Evolutionary conservation across 495 filamentous ascomycete species (phyloP).

Genomic region (Cairneyella variabilis): DNA sequence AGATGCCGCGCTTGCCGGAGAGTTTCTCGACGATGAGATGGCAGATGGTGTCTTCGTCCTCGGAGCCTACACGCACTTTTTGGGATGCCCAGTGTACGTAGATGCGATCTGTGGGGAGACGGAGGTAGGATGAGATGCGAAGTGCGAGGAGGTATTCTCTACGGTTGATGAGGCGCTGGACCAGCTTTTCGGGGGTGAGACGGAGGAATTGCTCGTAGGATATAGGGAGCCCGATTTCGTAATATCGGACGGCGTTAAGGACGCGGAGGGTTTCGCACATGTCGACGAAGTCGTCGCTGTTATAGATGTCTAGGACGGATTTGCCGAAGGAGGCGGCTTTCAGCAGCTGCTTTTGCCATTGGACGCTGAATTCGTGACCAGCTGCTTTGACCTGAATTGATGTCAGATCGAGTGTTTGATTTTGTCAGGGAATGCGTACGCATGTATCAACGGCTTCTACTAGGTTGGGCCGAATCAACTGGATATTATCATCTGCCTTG

Average conservation of each 20-base stretch:
- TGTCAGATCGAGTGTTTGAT: conserved; percentile 4
- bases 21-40: conserved; percentile 82
- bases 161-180: conserved; percentile 80
- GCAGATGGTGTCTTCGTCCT: conserved; percentile 86
- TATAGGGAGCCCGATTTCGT: conserved; percentile 84
- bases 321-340: conserved; percentile 97
- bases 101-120: conserved; percentile 81
- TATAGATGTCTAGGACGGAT: conserved; percentile 93
- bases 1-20: conserved; percentile 82
- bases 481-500: conserved; percentile 96
- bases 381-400: conserved; percentile 62
- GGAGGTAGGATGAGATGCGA: conserved; percentile 81
- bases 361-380: conserved; percentile 80
- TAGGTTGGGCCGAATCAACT: conserved; percentile 80
- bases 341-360: conserved; percentile 93
- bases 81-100: conserved; percentile 96
- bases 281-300: conserved; percentile 95
- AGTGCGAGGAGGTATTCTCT: conserved; percentile 91
- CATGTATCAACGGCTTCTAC: conserved; percentile 91
- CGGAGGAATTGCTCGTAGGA: conserved; percentile 88
- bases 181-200: conserved; percentile 80
- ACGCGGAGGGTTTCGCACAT: conserved; percentile 95
- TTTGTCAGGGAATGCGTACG: conserved; percentile 29
- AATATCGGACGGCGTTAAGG: conserved; percentile 86
- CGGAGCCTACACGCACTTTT: conserved; percentile 81